These are phyloP conservation scores for Powellomyces hirtus DNA, from an alignment of 192 early-diverging fungal species.

Conservation along the genomic window DNA sequence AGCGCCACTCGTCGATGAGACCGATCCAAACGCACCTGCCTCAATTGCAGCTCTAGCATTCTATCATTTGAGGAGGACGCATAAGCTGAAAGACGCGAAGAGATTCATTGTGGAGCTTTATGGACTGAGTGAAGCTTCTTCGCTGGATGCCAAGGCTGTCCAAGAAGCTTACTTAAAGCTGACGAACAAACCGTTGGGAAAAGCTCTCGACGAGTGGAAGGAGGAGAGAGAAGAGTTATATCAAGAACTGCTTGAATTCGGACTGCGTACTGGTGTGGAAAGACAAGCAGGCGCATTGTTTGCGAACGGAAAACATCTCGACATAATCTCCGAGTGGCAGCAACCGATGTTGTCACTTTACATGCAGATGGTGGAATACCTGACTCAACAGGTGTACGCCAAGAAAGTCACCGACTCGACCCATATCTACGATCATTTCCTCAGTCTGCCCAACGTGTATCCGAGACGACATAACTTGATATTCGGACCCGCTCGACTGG, in stretches of 20 bases:
- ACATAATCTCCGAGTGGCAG: slow-evolving; percentile 52
- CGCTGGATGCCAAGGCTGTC: background rate
- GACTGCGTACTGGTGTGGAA: background rate
- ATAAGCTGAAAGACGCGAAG: background rate
- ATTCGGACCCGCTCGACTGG: slow-evolving; percentile 36
- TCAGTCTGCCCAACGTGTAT: slow-evolving; percentile 61
- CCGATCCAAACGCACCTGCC: slow-evolving; percentile 2
- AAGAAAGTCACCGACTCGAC: slow-evolving; percentile 50
- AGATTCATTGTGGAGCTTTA: slow-evolving; percentile 2
- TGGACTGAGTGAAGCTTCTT: background rate
- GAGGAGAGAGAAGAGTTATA: background rate
- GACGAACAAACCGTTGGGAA: background rate
- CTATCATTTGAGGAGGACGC: background rate
- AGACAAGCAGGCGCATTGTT: slow-evolving; percentile 52
- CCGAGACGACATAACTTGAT: slow-evolving; percentile 66
- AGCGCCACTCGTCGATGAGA: slow-evolving; percentile 57
- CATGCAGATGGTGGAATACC: slow-evolving; percentile 48
- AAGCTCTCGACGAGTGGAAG: background rate
- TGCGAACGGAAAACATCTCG: slow-evolving; percentile 77
- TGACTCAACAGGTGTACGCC: slow-evolving; percentile 48
- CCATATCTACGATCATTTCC: slow-evolving; percentile 70
- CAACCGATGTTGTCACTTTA: slow-evolving; percentile 51
- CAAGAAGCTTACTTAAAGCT: background rate
- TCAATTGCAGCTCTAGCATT: slow-evolving; percentile 7
- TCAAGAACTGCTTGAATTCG: background rate